phyloP scores from a whole-genome alignment of 192 early-diverging fungal species.

The Coemansia sp. region DNA sequence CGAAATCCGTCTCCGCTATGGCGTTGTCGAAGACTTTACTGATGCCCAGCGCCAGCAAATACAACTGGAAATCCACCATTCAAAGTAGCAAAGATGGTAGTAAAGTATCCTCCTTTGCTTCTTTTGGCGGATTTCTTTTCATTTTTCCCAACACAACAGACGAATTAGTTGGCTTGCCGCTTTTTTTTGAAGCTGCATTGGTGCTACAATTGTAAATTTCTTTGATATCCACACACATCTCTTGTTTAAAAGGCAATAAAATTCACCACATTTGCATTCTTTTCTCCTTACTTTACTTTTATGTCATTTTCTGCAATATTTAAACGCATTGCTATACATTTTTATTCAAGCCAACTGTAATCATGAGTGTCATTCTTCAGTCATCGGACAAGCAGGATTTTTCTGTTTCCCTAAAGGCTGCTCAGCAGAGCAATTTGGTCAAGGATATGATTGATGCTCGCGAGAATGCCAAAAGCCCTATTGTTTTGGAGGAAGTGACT shows the following conservation, averaged over 20 bases:
- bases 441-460: constrained; percentile 80
- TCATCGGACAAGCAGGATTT: constrained; percentile 67
- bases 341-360: not conserved
- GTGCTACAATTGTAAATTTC: not conserved
- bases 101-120: not conserved
- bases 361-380: constrained; percentile 39
- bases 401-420: constrained; percentile 63
- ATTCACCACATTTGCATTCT: no score
- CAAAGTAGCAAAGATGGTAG: constrained; percentile 19
- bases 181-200: no score
- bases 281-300: no score
- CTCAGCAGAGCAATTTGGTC: constrained; percentile 74
- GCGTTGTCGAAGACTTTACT: constrained; percentile 91
- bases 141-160: no score
- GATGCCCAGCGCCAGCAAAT: constrained; percentile 90
- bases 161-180: no score
- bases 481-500: constrained; percentile 77
- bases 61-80: constrained; percentile 69
- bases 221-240: no score
- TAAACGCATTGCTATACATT: not conserved
- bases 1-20: constrained; percentile 87
- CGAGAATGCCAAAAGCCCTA: constrained; percentile 64
- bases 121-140: no score
- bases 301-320: no score
- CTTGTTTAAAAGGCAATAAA: no score